Conservation (phyloP, 495 filamentous ascomycete genomes). For the Xylaria venustula region DNA sequence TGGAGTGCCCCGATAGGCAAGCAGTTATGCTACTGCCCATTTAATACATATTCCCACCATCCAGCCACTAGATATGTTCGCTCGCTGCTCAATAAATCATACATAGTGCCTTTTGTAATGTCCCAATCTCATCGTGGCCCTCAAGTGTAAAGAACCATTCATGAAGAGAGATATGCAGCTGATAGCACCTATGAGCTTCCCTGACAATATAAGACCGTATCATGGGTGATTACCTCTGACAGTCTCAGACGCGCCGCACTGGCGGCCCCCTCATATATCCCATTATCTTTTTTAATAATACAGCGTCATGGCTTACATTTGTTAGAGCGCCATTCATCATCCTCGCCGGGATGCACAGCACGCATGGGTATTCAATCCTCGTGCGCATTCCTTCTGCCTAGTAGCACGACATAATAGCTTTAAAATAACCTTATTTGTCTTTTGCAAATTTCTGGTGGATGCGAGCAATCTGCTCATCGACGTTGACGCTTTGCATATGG, state of each 20-base stretch:
- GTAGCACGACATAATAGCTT: too few species aligned
- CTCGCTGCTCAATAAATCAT: neutral
- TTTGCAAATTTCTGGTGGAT: conserved; percentile 64
- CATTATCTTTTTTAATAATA: neutral
- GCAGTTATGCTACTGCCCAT: neutral
- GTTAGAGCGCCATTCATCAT: neutral
- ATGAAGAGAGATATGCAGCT: neutral
- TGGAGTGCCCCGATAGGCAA: neutral
- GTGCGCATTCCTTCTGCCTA: neutral
- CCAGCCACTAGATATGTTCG: neutral
- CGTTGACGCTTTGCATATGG: conserved; percentile 61
- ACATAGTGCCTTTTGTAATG: neutral
- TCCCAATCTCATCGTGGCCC: neutral
- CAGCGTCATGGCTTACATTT: neutral
- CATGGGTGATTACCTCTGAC: conserved; percentile 14
- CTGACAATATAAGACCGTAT: conserved; percentile 11
- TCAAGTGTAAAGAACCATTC: conserved; percentile 2
- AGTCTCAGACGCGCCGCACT: neutral
- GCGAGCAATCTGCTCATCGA: conserved; percentile 69
- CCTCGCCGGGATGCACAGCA: neutral
- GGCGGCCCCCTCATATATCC: neutral
- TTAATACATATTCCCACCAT: neutral
- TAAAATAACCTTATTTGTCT: conserved; percentile 27
- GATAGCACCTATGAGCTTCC: conserved; percentile 13
- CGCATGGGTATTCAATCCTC: neutral